phyloP scores from a whole-genome alignment of 2,329 filamentous ascomycete species.

The Pseudogymnoascus sp. region DNA sequence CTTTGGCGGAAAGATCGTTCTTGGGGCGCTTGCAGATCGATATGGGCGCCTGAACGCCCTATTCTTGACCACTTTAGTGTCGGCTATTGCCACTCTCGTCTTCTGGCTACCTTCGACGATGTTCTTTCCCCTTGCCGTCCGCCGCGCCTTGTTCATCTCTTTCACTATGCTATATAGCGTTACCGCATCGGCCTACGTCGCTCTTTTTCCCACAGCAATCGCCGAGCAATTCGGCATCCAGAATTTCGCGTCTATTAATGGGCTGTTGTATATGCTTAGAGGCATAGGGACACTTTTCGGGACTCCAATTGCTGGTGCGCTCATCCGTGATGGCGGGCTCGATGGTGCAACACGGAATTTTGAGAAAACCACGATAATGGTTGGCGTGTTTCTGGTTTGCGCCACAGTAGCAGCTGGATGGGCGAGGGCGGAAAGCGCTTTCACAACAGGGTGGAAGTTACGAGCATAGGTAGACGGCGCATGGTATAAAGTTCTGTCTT shows the following conservation, averaged over 20 bases:
- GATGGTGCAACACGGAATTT: conserved; percentile 31
- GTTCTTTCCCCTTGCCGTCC: not conserved
- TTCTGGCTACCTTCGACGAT: conserved; percentile 25
- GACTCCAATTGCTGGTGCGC: conserved; percentile 18
- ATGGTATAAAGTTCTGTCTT: not conserved
- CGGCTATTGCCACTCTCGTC: conserved; percentile 24
- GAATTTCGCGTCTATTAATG: conserved; percentile 19
- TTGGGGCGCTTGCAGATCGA: conserved; percentile 33
- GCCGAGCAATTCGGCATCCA: conserved; percentile 22
- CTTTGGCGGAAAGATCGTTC: conserved; percentile 32
- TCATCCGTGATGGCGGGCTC: conserved; percentile 36
- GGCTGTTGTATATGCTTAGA: conserved; percentile 22
- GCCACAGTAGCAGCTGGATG: conserved; percentile 8
- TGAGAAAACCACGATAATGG: conserved; percentile 8
- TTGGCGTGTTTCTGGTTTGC: conserved; percentile 7
- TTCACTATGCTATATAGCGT: conserved; percentile 32
- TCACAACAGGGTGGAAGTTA: conserved; percentile 3
- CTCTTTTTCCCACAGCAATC: conserved; percentile 31
- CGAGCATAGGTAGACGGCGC: not conserved
- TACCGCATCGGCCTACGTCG: conserved; percentile 34
- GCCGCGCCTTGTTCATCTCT: conserved; percentile 25
- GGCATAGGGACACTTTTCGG: conserved; percentile 21
- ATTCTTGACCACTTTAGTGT: conserved; percentile 28
- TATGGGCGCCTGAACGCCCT: conserved; percentile 34
- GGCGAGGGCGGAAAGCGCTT: conserved; percentile 7